Percentiles rank a stretch among this genome's conserved stretches.
Conservation (phyloP, 371 early-diverging fungal species). For the Apophysomyces variabilis region DNA sequence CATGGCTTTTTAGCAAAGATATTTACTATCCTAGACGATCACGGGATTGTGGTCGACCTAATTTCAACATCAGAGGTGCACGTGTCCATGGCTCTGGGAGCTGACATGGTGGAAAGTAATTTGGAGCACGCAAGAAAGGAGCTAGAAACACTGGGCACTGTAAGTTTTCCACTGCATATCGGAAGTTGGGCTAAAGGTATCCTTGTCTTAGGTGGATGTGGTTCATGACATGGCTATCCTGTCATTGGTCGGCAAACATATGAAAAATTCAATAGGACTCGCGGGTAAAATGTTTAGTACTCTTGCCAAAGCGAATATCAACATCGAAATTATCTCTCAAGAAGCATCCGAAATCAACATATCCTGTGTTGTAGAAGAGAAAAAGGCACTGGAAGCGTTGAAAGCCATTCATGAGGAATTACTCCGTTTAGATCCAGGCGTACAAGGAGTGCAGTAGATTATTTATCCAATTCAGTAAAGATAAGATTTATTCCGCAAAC, state of each 20-base stretch:
- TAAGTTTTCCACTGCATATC: conserved; percentile 23
- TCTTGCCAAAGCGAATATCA: conserved; percentile 86
- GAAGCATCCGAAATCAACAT: conserved; percentile 98
- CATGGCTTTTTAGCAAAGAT: conserved; percentile 96
- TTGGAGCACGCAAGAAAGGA: conserved; percentile 71
- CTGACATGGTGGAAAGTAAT: conserved; percentile 59
- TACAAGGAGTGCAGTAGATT: conserved; percentile 16
- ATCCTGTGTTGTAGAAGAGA: conserved; percentile 89
- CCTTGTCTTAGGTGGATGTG: conserved; percentile 62
- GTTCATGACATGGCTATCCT: conserved; percentile 89
- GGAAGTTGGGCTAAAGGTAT: neutral
- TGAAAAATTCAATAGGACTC: conserved; percentile 94
- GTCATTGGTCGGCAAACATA: conserved; percentile 93
- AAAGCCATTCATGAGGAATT: conserved; percentile 87
- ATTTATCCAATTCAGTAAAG: neutral
- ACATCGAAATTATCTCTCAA: conserved; percentile 98
- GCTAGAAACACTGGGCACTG: conserved; percentile 72
- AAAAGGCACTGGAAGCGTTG: conserved; percentile 74
- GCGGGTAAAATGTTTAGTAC: conserved; percentile 94
- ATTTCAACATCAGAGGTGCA: conserved; percentile 97
- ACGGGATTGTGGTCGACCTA: conserved; percentile 92
- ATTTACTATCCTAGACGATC: conserved; percentile 84
- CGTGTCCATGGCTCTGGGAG: conserved; percentile 92
- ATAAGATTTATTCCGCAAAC: conserved; percentile 4
- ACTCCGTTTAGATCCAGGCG: conserved; percentile 40